Percentiles rank a stretch among this genome's conserved stretches.
phyloP scores from a whole-genome alignment of 768 basidiomycete genomes.

The Leccinum imitatum region DNA sequence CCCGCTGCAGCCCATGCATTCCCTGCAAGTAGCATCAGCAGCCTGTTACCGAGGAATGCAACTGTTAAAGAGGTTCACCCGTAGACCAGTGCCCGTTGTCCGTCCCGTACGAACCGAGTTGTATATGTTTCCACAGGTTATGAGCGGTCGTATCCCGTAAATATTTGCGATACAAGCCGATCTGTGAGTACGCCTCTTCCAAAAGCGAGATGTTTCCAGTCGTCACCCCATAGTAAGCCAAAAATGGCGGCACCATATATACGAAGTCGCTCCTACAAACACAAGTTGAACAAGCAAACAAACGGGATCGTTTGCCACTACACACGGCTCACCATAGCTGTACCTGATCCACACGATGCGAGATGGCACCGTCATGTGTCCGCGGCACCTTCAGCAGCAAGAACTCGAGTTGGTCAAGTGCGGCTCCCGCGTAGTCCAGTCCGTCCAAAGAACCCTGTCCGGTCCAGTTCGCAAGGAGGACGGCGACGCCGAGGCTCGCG shows the following conservation, averaged over 20 bases:
- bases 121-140: slow-evolving; percentile 77
- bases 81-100: slow-evolving; percentile 83
- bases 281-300: background rate
- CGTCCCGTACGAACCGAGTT: slow-evolving; percentile 48
- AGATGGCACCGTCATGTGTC: slow-evolving; percentile 76
- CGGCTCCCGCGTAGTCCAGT: slow-evolving; percentile 62
- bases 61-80: slow-evolving; percentile 37
- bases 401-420: slow-evolving; percentile 63
- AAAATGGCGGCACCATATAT: slow-evolving; percentile 85
- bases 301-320: background rate
- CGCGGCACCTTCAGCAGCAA: slow-evolving; percentile 56
- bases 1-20: slow-evolving; percentile 91
- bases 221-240: slow-evolving; percentile 78
- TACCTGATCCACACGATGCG: slow-evolving; percentile 65
- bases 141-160: slow-evolving; percentile 50
- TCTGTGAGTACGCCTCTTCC: slow-evolving; percentile 66
- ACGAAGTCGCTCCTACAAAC: slow-evolving; percentile 68
- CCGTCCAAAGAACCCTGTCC: slow-evolving; percentile 35
- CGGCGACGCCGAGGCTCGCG: slow-evolving; percentile 70
- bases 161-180: slow-evolving; percentile 66
- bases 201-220: slow-evolving; percentile 59
- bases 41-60: background rate
- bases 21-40: slow-evolving; percentile 42
- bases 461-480: slow-evolving; percentile 63
- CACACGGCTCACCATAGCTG: slow-evolving; percentile 60